Conservation (phyloP, 2,329 filamentous ascomycete species). For the Alternaria sp. region DNA sequence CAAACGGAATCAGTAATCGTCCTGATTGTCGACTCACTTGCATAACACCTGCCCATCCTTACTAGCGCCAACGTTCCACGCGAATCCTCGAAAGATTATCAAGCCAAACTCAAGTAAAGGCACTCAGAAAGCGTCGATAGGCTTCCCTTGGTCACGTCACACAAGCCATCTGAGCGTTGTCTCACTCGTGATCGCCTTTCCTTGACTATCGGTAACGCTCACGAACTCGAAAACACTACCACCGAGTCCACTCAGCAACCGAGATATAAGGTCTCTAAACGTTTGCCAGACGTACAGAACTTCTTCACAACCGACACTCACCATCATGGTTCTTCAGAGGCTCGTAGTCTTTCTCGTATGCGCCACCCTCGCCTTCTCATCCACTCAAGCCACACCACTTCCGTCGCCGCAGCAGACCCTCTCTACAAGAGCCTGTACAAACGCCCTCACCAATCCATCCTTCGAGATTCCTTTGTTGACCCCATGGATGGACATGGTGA, state of each 20-base stretch:
- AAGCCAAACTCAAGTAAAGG: neutral
- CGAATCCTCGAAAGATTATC: neutral
- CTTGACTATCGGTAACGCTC: neutral
- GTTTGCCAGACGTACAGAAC: neutral
- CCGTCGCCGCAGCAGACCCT: neutral
- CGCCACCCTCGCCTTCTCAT: conserved; percentile 1
- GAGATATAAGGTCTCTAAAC: neutral
- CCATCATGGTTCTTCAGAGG: neutral
- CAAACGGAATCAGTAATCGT: neutral
- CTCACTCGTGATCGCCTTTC: neutral
- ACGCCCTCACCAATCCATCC: conserved; percentile 28
- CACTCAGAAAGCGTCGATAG: neutral
- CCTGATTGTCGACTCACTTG: neutral
- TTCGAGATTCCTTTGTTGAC: conserved; percentile 20
- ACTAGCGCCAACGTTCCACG: neutral
- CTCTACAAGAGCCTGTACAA: conserved; percentile 17
- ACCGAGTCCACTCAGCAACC: neutral
- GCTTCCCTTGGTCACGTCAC: neutral
- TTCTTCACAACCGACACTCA: neutral
- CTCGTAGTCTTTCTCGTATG: neutral
- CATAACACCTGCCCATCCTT: neutral
- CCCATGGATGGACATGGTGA: conserved; percentile 28
- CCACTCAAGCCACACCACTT: neutral
- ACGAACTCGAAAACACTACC: neutral
- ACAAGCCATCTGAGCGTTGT: neutral